A percentile compares a stretch with the other conserved stretches of the same genome.
These are phyloP conservation scores for Eudorina sp. DNA, from an alignment of 139 green algal species.

Conservation along the genomic window DNA sequence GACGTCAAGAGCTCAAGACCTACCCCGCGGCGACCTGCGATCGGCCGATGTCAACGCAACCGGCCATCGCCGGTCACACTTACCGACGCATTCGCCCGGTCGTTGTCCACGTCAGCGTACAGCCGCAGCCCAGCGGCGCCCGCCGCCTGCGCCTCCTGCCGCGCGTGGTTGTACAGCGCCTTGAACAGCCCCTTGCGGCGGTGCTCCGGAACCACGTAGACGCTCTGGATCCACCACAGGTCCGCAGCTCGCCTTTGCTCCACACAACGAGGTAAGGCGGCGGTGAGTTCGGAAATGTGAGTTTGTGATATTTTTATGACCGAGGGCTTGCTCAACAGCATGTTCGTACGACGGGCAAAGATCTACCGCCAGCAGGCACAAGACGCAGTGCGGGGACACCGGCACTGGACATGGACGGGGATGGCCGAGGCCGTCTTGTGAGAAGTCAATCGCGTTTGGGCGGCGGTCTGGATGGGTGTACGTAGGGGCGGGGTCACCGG, in stretches of 20 bases:
- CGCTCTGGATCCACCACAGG: slow-evolving; percentile 76
- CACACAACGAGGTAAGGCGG: too few relatives aligned
- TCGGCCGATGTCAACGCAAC: neutral
- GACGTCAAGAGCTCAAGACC: neutral
- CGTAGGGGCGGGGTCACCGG: too few relatives aligned
- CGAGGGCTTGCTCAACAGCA: too few relatives aligned
- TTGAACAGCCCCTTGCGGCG: slow-evolving; percentile 48
- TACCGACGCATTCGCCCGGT: slow-evolving; percentile 61
- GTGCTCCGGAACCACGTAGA: slow-evolving; percentile 66
- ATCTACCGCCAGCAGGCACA: too few relatives aligned
- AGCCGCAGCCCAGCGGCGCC: slow-evolving; percentile 65
- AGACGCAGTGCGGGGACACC: too few relatives aligned
- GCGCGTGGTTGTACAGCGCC: slow-evolving; percentile 65
- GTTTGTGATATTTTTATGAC: too few relatives aligned
- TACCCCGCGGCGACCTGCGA: neutral
- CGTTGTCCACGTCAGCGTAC: slow-evolving; percentile 69
- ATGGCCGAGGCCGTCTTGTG: too few relatives aligned
- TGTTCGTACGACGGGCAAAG: too few relatives aligned
- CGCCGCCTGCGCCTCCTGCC: slow-evolving; percentile 29
- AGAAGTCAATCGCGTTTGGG: too few relatives aligned
- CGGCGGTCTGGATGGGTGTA: too few relatives aligned
- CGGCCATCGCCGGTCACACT: slow-evolving; percentile 13
- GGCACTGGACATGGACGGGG: too few relatives aligned
- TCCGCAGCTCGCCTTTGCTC: slow-evolving; percentile 52
- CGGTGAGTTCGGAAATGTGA: too few relatives aligned